Evolutionary conservation across 2,329 filamentous ascomycete genomes (phyloP), one percentile per base, ranked within the genome.

Genomic region (Thelonectria discophora): DNA sequence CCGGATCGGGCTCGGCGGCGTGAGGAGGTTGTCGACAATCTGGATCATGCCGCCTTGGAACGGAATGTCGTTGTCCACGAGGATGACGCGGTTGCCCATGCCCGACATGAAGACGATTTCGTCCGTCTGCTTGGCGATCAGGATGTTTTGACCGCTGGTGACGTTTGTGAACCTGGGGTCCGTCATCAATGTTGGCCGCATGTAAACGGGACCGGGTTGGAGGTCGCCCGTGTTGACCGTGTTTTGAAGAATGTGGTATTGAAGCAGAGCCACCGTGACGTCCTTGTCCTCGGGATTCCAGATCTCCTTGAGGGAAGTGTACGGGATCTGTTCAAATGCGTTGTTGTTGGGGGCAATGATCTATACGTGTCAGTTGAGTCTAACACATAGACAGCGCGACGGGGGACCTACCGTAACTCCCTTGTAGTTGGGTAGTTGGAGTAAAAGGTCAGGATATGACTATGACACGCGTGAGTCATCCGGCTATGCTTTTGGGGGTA

Each of bases 191-290:
- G 81, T 83, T 30, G 78, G 72, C 34, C 78, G 73, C 56, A 83
- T 80, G 18, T 73, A 72, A 1, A 77, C 74, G 3, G 74, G 74
- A 2, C 79, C 79, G 0, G 70, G 61, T 2, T 73, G 61, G 37
- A 84, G 75, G 17, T 71, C 72, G 8, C 69, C 73, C 6, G 77
- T 77, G 5, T 74, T 69, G 12, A 88, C 79, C 13, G 80, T 81
- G 50, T 81, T 82, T 52, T 82, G 78, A 24, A 90, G 77, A 52
- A 90, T 82, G 75, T 90, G 88, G 74, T 90, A 90, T 52, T 82
- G 76, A 5, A 90, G 80, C 32, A 90, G 80, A 34, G 75, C 74
- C n/a, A 80, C 73, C 3, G 80, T 76, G 9, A 85, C 77, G 40
- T 77, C 75, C 51, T 75, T 71, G 67, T 83, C 74, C 5, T 84